A percentile compares a stretch with the other conserved stretches of the same genome.
These are phyloP conservation scores for Vitis hybrid DNA, from an alignment of 177 flowering plant genomes.

Conservation along the genomic window DNA sequence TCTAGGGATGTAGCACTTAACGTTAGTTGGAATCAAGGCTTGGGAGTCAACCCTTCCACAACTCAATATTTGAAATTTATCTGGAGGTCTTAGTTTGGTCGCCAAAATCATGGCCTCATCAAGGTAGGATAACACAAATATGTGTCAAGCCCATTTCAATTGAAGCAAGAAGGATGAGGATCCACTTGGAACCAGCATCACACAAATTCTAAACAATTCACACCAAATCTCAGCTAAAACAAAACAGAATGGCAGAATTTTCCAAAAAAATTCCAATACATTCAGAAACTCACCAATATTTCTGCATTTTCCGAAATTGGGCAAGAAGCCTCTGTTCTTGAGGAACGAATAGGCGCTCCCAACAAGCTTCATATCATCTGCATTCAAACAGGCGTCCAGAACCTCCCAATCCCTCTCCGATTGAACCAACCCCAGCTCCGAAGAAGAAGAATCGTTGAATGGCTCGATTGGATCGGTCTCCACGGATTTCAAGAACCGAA, in stretches of 20 bases:
- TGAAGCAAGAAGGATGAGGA: no score
- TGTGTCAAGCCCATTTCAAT: no score
- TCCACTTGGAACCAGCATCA: no score
- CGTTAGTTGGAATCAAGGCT: no score
- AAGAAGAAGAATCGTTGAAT: conserved; percentile 3
- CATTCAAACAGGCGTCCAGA: conserved; percentile 85
- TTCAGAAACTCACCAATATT: conserved; percentile 52
- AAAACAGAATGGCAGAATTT: neutral
- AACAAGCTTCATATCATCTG: conserved; percentile 93
- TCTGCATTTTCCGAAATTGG: conserved; percentile 82
- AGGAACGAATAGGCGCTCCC: conserved; percentile 68
- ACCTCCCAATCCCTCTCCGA: conserved; percentile 80
- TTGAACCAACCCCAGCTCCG: conserved; percentile 20
- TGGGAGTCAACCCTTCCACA: no score
- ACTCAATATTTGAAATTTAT: no score
- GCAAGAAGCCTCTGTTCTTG: conserved; percentile 65
- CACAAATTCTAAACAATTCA: neutral
- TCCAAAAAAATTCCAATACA: no score
- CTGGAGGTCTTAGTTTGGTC: no score
- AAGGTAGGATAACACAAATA: no score
- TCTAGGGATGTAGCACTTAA: no score
- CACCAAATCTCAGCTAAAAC: neutral
- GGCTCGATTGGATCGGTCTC: conserved; percentile 13
- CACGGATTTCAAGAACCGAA: conserved; percentile 51
- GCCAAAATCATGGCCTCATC: no score